Evolutionary conservation across 768 basidiomycete species (phyloP), one percentile per base, ranked within the genome.

Genomic region (Tylopilus rubrobrunneus): DNA sequence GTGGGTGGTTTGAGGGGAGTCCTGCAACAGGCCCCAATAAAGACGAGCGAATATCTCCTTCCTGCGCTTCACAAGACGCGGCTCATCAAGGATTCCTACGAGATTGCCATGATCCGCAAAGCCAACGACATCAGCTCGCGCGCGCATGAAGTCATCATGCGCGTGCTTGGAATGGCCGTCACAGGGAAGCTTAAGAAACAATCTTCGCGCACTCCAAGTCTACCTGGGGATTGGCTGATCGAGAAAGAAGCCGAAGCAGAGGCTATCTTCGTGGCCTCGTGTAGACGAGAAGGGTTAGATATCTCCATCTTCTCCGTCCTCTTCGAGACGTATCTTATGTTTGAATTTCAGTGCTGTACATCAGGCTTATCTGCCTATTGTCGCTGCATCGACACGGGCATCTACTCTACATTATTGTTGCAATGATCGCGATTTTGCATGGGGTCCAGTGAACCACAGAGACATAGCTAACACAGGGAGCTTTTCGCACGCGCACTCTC

Each of bases 331-430:
- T 41, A 41, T 46, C 45, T 57, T 37, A 44, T 37, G 1, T 7
- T 50, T 25, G 33, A 23, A 27, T 39, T 37, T 9, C 48, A 95
- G 93, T 17, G 78, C 93, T 1, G 78, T 84, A 11, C 88, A 88
- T 48, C 92, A 95, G 71, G 92, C 94, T 0, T 98, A 98, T 70
- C 77, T 90, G 7, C 94, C 96, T 2, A 97, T 97, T 49, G 89
- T 94, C 3, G 96, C 96, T 1, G 86, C 88, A 0, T 87, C 92
- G 0, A 83, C 82, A 3, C 81, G 92, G 19, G 93, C 94, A 4
- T 86, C 92, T 1, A 97, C 92, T 0, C 75, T 98, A 5, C 95
- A 98, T 65, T 98, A 98, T 70, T 93, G 93, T 63, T 94, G 92
- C 73, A 97, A 96, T 63, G 90, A 94, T 66, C 81, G 80, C 53